Evolutionary conservation across 352 stramenopile genomes (phyloP).

Genomic region (Globisporangium ultimum): DNA sequence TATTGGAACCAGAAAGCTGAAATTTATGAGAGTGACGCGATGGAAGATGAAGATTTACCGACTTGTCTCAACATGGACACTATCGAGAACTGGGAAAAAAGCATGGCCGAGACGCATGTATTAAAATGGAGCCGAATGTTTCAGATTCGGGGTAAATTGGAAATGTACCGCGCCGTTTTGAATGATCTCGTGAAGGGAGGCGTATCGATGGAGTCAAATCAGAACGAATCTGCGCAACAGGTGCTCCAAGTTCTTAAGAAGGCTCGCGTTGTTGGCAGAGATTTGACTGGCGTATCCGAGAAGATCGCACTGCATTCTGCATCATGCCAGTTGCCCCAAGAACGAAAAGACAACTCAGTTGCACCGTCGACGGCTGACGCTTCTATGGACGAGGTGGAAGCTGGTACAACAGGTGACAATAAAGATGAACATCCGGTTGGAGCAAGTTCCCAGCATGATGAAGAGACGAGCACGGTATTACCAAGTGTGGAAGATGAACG

Average conservation of each 20-base stretch:
- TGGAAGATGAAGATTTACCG: conserved; percentile 7
- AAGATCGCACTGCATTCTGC: conserved; percentile 45
- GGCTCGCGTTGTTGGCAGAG: conserved; percentile 28
- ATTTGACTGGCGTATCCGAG: conserved; percentile 27
- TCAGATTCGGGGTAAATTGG: conserved; percentile 28
- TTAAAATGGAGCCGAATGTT: conserved; percentile 51
- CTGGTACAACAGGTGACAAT: conserved; percentile 1
- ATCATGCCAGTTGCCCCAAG: conserved; percentile 27
- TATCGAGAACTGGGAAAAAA: conserved; percentile 36
- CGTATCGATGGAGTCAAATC: conserved; percentile 1
- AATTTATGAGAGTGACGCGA: conserved; percentile 1
- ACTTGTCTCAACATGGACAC: conserved; percentile 17
- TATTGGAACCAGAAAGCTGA: conserved; percentile 46
- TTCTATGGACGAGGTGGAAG: not conserved
- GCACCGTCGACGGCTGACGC: not conserved
- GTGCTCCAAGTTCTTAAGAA: conserved; percentile 23
- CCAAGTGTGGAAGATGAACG: conserved; percentile 1
- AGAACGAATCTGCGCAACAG: conserved; percentile 17
- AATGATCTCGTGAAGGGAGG: conserved; percentile 32
- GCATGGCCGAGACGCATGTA: conserved; percentile 23
- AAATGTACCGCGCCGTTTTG: conserved; percentile 29
- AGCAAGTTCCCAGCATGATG: not conserved
- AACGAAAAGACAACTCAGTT: not conserved
- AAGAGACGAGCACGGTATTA: not conserved
- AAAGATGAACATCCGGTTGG: conserved; percentile 5